Base-by-base conservation (phyloP, 108 stramenopile species). In the Schizochytrium sp. region DNA sequence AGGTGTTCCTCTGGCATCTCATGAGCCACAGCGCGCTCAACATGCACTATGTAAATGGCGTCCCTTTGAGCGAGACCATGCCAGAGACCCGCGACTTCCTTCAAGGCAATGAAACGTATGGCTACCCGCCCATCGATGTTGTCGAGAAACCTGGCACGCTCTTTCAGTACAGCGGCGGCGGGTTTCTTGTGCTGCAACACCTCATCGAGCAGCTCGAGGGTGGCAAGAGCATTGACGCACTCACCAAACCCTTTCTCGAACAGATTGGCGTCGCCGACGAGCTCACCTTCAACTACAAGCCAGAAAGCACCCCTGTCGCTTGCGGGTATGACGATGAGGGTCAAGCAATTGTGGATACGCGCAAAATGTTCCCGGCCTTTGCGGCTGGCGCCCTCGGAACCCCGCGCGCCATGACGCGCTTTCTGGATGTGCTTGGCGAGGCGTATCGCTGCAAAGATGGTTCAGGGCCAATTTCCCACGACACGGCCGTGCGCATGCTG, bases 1-100 rank as follows among this genome's bases (percentile, higher is more conserved):
- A 51, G 44, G 76, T 90, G 10, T 19, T 58, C n/a, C n/a, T 90
- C 19, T 10, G 19, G 55, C 87, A 88, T 5, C 58, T 90, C 19
- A 45, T 90, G 29, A 87, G 87, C 72, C 90, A 90, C 90, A 60
- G 76, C 21, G 90, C 87, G 12, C 88, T 90, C 55, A 87, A 87
- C 45, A 88, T 90, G 90, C 90, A 90, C 48, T 90, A 90, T 71
- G 90, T 90, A n/a, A 58, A 45, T 25, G 90, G 90, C 23, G 88
- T 90, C 5, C 60, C 60, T 19, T 3, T 28, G 23, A 12, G 5
- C 44, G 89, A 57, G 48, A 34, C 57, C 14, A 29, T 45, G 43
- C 89, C 89, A 3, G 29, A 29, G 5, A 14, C 72, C 5, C 41
- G 45, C 19, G 89, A 58, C 44, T 55, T 89, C 5, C 48, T 89